phyloP scores from a whole-genome alignment of 225 moss, liverwort and hornwort genomes.

The Pseudoscleropodium purum region DNA sequence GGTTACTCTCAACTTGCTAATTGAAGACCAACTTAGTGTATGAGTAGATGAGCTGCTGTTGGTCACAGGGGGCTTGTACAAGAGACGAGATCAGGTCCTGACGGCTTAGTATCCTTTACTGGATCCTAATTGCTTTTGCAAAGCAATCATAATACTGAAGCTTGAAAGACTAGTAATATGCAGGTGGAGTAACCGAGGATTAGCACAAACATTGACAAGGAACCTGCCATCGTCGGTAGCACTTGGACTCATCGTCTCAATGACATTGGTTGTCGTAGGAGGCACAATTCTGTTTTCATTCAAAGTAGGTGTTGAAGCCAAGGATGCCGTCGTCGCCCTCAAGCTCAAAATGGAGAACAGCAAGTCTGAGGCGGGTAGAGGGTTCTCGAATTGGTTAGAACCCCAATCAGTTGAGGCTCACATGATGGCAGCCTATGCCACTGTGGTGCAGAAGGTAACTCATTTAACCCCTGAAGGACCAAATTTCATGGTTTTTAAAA shows the following conservation, averaged over 20 bases:
- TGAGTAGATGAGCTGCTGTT: neutral
- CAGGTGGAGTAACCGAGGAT: conserved; percentile 52
- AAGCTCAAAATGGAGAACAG: conserved; percentile 51
- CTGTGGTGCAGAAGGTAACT: conserved; percentile 43
- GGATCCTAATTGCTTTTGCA: neutral
- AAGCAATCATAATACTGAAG: neutral
- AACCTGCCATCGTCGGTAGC: conserved; percentile 59
- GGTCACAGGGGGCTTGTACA: neutral
- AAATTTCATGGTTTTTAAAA: neutral
- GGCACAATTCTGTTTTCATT: conserved; percentile 55
- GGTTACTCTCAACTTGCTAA: neutral
- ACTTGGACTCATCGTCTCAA: conserved; percentile 44
- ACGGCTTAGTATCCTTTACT: neutral
- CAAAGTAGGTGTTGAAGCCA: conserved; percentile 67
- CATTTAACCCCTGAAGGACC: neutral
- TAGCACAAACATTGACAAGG: conserved; percentile 37
- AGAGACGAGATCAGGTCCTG: neutral
- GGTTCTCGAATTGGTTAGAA: conserved; percentile 55
- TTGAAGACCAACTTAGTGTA: neutral
- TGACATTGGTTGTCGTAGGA: conserved; percentile 54
- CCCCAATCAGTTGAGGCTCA: conserved; percentile 49
- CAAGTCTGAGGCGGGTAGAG: conserved; percentile 25
- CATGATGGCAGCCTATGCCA: conserved; percentile 49
- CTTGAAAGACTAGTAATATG: conserved; percentile 7
- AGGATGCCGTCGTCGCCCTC: conserved; percentile 49